Evolutionary conservation across 164 flowering plant genomes (phyloP).

Genomic region (Macadamia tetraphylla): DNA sequence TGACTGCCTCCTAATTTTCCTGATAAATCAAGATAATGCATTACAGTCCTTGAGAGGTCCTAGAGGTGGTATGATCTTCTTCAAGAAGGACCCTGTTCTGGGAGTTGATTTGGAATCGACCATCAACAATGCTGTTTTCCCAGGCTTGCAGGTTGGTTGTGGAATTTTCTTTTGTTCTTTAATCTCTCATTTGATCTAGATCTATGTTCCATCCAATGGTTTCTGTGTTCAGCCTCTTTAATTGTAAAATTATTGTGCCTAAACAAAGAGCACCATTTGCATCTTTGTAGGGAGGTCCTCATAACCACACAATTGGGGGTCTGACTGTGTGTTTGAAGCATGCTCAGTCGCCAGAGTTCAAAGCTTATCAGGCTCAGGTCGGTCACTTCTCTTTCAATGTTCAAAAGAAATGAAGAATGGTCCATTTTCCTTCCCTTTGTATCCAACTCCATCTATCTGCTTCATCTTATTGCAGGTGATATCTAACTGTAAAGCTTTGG

Average conservation of each 20-base stretch:
- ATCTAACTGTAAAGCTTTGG: slow-evolving; percentile 79
- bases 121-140: slow-evolving; percentile 87
- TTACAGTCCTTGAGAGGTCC: slow-evolving; percentile 64
- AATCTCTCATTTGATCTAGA: not conserved
- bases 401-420: not conserved
- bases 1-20: not conserved
- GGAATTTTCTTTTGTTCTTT: not conserved
- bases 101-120: slow-evolving; percentile 85
- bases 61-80: slow-evolving; percentile 80
- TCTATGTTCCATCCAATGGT: not conserved
- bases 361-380: slow-evolving; percentile 65
- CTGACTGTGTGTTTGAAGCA: slow-evolving; percentile 66
- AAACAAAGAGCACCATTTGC: not conserved
- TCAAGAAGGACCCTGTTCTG: slow-evolving; percentile 69
- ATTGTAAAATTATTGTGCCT: not conserved
- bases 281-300: slow-evolving; percentile 85
- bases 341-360: slow-evolving; percentile 68
- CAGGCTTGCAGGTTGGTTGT: slow-evolving; percentile 78
- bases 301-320: slow-evolving; percentile 93
- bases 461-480: slow-evolving; percentile 47
- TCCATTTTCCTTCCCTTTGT: not conserved
- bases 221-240: not conserved
- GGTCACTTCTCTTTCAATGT: slow-evolving; percentile 27
- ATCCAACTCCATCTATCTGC: not conserved
- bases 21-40: slow-evolving; percentile 1